Evolutionary conservation across 164 flowering plant genomes (phyloP).

Genomic region (Sextonia rubra): DNA sequence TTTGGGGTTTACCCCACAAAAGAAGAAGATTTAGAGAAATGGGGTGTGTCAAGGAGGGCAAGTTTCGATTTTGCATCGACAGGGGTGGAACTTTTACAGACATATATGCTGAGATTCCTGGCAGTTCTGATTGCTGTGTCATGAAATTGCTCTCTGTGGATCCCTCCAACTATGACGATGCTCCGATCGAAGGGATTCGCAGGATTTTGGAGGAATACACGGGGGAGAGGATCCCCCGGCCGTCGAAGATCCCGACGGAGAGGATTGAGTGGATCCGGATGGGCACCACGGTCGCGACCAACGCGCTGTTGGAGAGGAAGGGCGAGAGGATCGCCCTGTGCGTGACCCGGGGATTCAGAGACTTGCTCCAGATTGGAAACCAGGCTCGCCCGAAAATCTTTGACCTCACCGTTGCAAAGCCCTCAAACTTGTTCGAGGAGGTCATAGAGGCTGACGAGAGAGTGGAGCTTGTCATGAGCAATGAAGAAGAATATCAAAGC

Average conservation of each 20-base stretch:
- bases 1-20: too few species aligned
- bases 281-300: constrained; percentile 99
- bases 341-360: constrained; percentile 85
- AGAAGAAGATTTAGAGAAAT: constrained; percentile 17
- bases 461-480: constrained; percentile 59
- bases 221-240: constrained; percentile 64
- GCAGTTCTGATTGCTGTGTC: constrained; percentile 56
- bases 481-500: constrained; percentile 25
- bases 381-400: constrained; percentile 95
- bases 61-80: constrained; percentile 72
- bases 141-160: constrained; percentile 92
- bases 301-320: constrained; percentile 90
- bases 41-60: constrained; percentile 42
- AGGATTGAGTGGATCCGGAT: constrained; percentile 94
- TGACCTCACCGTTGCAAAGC: constrained; percentile 81
- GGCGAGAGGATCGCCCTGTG: constrained; percentile 94
- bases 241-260: constrained; percentile 77
- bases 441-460: constrained; percentile 91
- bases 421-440: constrained; percentile 88
- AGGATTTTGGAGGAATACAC: constrained; percentile 80
- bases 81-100: constrained; percentile 99
- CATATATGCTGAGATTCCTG: constrained; percentile 91
- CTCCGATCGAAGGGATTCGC: constrained; percentile 93
- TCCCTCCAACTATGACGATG: constrained; percentile 93
- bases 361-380: constrained; percentile 88